Evolutionary conservation across 306 rosid species (phyloP).

Genomic region (Alnus rubra): DNA sequence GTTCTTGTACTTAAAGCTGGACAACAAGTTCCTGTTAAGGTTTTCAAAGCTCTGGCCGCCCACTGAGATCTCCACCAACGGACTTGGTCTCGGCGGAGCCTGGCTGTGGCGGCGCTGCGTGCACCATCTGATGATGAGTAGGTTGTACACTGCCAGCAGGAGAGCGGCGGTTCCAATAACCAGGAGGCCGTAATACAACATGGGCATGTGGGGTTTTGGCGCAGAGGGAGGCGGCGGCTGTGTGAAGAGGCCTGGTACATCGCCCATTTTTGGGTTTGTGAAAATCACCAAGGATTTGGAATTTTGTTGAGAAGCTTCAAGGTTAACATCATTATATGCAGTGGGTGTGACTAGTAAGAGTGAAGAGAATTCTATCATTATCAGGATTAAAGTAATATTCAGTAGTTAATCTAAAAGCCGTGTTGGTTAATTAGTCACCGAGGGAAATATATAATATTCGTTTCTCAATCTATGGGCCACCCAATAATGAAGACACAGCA

Average conservation of each 20-base stretch:
- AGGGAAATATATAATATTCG: background rate
- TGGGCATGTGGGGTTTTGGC: slow-evolving; percentile 41
- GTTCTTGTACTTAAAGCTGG: slow-evolving; percentile 81
- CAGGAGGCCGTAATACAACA: slow-evolving; percentile 70
- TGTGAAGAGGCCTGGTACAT: slow-evolving; percentile 15
- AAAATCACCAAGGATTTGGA: slow-evolving; percentile 15
- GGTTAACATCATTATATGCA: background rate
- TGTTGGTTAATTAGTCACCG: slow-evolving; percentile 42
- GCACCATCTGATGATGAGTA: slow-evolving; percentile 55
- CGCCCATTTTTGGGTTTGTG: slow-evolving; percentile 35
- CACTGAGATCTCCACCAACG: slow-evolving; percentile 7
- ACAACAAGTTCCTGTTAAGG: slow-evolving; percentile 33
- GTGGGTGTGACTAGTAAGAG: slow-evolving; percentile 11
- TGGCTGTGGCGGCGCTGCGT: slow-evolving; percentile 21
- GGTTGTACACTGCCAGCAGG: slow-evolving; percentile 64
- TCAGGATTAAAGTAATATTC: slow-evolving; percentile 24
- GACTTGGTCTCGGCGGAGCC: background rate
- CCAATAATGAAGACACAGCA: slow-evolving; percentile 36
- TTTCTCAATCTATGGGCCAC: slow-evolving; percentile 9
- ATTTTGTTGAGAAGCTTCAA: slow-evolving; percentile 12
- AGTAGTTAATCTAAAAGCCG: slow-evolving; percentile 44
- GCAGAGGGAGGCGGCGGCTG: slow-evolving; percentile 37
- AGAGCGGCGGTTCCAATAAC: slow-evolving; percentile 61
- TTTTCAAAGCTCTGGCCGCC: slow-evolving; percentile 32
- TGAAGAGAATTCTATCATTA: slow-evolving; percentile 11